These are phyloP conservation scores for Opeltia flavorubescens DNA, from an alignment of 495 filamentous ascomycete genomes.

Conservation along the genomic window DNA sequence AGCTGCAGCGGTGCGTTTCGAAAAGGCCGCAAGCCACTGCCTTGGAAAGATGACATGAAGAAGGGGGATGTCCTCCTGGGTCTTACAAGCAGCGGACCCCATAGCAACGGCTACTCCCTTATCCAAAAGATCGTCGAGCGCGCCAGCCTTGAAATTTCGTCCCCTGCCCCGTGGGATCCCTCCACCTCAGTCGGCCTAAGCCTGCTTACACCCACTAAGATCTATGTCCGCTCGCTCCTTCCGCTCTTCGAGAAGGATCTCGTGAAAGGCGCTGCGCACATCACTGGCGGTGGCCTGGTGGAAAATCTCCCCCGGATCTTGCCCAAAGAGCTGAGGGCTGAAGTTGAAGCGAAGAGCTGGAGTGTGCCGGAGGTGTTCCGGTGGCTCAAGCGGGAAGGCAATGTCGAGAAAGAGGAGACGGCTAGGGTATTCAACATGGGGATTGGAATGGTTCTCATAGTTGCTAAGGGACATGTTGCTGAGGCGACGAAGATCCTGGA, in stretches of 20 bases:
- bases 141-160: conserved; percentile 51
- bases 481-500: conserved; percentile 38
- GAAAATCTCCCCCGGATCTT: conserved; percentile 95
- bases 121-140: conserved; percentile 73
- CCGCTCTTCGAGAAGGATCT: conserved; percentile 40
- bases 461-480: conserved; percentile 40
- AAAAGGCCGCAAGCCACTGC: conserved; percentile 50
- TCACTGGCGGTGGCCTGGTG: conserved; percentile 82
- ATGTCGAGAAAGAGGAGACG: conserved; percentile 61
- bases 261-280: conserved; percentile 85
- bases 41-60: conserved; percentile 59
- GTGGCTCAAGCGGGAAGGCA: conserved; percentile 74
- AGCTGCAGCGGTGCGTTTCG: conserved; percentile 71
- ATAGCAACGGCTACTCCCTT: conserved; percentile 93
- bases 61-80: conserved; percentile 74
- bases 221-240: conserved; percentile 66
- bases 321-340: conserved; percentile 55
- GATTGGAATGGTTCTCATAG: conserved; percentile 81
- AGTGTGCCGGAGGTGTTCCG: conserved; percentile 56
- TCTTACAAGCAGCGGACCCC: conserved; percentile 66
- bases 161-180: conserved; percentile 51
- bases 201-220: conserved; percentile 65
- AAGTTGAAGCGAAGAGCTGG: conserved; percentile 64
- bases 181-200: conserved; percentile 48
- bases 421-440: conserved; percentile 88